Conservation (phyloP, 768 basidiomycete genomes). For the Russula abietina region DNA sequence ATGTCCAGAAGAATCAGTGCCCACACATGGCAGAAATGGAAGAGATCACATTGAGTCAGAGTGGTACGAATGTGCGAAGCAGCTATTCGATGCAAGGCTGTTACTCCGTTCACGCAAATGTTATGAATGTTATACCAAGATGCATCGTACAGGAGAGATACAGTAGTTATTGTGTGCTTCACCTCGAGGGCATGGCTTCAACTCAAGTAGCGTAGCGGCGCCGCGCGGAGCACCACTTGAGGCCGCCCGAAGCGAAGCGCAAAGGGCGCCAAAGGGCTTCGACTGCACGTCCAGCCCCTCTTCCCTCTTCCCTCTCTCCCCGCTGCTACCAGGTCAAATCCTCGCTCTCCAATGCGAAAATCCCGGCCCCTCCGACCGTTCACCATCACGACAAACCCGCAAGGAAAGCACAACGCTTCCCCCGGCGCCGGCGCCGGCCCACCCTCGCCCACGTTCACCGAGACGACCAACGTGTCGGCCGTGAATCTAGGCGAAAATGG, state of each 20-base stretch:
- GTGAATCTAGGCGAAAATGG: constrained; percentile 72
- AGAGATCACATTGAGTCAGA: too few species aligned
- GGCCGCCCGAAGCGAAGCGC: neutral
- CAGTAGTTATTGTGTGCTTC: too few species aligned
- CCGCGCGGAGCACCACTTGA: neutral
- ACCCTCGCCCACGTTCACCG: constrained; percentile 81
- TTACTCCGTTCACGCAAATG: too few species aligned
- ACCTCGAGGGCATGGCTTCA: too few species aligned
- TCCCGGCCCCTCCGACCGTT: constrained; percentile 54
- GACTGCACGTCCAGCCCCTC: neutral
- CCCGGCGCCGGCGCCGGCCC: constrained; percentile 46
- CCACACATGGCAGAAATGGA: too few species aligned
- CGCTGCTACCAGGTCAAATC: neutral
- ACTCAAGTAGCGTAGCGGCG: neutral
- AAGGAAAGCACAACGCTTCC: constrained; percentile 38
- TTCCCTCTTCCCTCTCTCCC: neutral
- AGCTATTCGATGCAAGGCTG: too few species aligned
- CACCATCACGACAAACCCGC: constrained; percentile 32
- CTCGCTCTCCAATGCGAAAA: constrained; percentile 37
- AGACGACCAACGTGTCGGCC: constrained; percentile 69
- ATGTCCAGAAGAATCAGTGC: too few species aligned
- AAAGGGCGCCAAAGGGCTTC: neutral
- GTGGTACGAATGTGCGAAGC: too few species aligned
- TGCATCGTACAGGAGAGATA: too few species aligned
- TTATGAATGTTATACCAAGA: too few species aligned